Evolutionary conservation across 495 filamentous ascomycete species (phyloP).

Genomic region (Talaromyces thailandensis): DNA sequence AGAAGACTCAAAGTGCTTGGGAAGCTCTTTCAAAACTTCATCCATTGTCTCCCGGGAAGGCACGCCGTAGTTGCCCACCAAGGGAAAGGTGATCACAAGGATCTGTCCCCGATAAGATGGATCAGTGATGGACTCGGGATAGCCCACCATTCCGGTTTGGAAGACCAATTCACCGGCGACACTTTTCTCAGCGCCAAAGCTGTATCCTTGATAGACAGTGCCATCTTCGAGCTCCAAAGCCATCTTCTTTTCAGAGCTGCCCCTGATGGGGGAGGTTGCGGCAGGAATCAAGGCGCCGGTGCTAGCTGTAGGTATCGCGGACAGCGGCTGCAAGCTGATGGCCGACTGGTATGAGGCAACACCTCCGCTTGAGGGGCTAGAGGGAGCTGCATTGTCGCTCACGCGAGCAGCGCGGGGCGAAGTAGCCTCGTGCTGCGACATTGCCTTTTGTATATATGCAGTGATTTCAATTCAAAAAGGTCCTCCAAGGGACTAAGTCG

Average conservation of each 20-base stretch:
- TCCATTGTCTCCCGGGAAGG: slow-evolving; percentile 77
- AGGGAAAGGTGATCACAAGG: slow-evolving; percentile 81
- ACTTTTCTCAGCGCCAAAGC: slow-evolving; percentile 88
- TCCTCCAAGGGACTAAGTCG: slow-evolving; percentile 10
- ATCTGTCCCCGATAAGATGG: slow-evolving; percentile 91
- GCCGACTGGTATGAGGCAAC: slow-evolving; percentile 17
- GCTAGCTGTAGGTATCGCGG: slow-evolving; percentile 14
- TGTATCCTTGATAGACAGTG: slow-evolving; percentile 79
- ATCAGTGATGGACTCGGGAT: slow-evolving; percentile 90
- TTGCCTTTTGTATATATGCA: slow-evolving; percentile 16
- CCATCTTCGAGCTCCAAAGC: slow-evolving; percentile 88
- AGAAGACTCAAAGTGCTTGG: slow-evolving; percentile 83
- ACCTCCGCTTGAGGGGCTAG: slow-evolving; percentile 29
- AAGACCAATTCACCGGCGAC: slow-evolving; percentile 95
- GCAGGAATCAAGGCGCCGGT: slow-evolving; percentile 41
- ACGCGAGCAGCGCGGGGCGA: slow-evolving; percentile 12
- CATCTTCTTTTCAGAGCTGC: slow-evolving; percentile 50
- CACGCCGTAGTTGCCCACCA: slow-evolving; percentile 92
- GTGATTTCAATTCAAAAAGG: slow-evolving; percentile 10
- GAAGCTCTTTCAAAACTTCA: slow-evolving; percentile 69
- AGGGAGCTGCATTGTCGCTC: slow-evolving; percentile 21
- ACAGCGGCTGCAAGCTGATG: slow-evolving; percentile 24
- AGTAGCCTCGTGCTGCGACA: slow-evolving; percentile 20
- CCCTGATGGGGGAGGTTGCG: slow-evolving; percentile 29
- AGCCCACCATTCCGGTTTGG: slow-evolving; percentile 99